Conservation (phyloP, 257 asterid genomes). For the Knoxia roxburghii region DNA sequence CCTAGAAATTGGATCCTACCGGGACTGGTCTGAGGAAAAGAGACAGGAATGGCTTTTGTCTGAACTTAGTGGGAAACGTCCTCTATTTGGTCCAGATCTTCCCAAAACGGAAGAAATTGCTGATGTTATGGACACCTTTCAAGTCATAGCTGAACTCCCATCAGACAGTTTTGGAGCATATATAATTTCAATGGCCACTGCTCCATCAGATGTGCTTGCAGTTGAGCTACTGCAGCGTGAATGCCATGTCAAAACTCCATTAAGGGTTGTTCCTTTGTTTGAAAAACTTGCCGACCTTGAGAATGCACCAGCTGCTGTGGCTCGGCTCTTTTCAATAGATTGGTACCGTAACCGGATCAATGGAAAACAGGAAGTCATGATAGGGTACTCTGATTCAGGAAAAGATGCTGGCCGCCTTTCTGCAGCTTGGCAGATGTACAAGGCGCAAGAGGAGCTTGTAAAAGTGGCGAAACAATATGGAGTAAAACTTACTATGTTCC, state of each 20-base stretch:
- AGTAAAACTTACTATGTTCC: constrained; percentile 86
- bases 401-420: constrained; percentile 96
- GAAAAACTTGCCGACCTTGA: constrained; percentile 95
- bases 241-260: constrained; percentile 62
- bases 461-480: constrained; percentile 79
- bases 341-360: constrained; percentile 77
- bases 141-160: constrained; percentile 78
- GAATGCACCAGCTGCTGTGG: constrained; percentile 82
- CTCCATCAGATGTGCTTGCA: constrained; percentile 94
- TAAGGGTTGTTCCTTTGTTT: constrained; percentile 81
- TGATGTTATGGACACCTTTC: constrained; percentile 73
- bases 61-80: constrained; percentile 82
- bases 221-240: constrained; percentile 89
- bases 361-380: constrained; percentile 94
- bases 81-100: constrained; percentile 83
- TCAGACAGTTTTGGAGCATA: constrained; percentile 81
- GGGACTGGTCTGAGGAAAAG: constrained; percentile 77
- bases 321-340: constrained; percentile 78
- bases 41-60: constrained; percentile 92
- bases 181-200: constrained; percentile 90
- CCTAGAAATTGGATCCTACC: constrained; percentile 83
- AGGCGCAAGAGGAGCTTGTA: constrained; percentile 89
- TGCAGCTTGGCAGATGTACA: constrained; percentile 94
- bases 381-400: constrained; percentile 95
- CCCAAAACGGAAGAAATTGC: constrained; percentile 86